Base-by-base conservation (phyloP, 1,284 basidiomycete genomes). In the Puccinia hordei region DNA sequence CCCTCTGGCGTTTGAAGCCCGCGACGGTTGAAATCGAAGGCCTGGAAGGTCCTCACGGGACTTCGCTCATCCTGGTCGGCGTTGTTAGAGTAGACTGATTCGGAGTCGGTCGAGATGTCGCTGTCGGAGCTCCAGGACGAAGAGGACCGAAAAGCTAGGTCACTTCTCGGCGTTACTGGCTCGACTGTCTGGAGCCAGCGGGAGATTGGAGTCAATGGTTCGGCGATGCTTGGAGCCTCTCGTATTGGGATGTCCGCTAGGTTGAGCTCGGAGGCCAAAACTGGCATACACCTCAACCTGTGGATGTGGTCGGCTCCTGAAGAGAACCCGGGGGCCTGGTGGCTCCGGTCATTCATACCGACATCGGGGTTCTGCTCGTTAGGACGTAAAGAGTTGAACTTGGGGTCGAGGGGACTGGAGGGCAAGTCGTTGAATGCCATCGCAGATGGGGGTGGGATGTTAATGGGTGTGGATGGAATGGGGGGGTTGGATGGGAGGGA, bases 331-430 rank as follows among this genome's bases (percentile, higher is more conserved):
- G n/a, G 27, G 27, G 30, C 15, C 27, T 30, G 27, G 8, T 17
- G 24, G 24, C 6, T n/a, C 24, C 30, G 57, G 30, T 3, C 6
- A 33, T 30, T 30, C 27, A 17, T 6, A 12, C 8, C 2, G 2
- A 27, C 27, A 4, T 59, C 10, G 6, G 19, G n/a, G 13, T n/a
- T 55, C 53, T 55, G 53, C 5, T n/a, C 19, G n/a, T 24, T 19
- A 24, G 53, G n/a, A n/a, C n/a, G n/a, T n/a, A 8, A 19, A 24
- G n/a, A 33, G 27, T 63, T 41, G 35, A 41, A 6, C 38, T 41
- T 33, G 35, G 61, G 61, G 61, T 63, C 35, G 35, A 63, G 27
- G 61, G 61, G 61, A 35, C 61, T 63, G 61, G 61, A 63, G 5
- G 33, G 35, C 0, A 33, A 30, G 15, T 41, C 17, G 33, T 63